These are phyloP conservation scores for Rasamsonia emersonii DNA, from an alignment of 2,329 filamentous ascomycete genomes.

Conservation along the genomic window DNA sequence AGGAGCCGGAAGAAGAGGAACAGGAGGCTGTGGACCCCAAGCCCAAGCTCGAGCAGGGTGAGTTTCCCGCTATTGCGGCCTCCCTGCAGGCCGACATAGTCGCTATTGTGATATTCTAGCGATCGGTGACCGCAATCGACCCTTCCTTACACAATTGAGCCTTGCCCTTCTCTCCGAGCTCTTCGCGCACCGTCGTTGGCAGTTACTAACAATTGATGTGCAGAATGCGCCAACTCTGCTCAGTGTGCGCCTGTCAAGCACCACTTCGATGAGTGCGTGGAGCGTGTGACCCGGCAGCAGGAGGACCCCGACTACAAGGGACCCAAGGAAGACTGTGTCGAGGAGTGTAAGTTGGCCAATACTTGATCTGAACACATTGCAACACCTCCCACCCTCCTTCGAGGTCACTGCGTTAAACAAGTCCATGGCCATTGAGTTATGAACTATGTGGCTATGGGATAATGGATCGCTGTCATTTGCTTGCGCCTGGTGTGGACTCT, in stretches of 20 bases:
- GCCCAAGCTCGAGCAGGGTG: constrained; percentile 85
- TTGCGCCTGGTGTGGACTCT: too few relatives aligned
- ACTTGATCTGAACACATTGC: too few relatives aligned
- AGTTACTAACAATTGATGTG: not conserved
- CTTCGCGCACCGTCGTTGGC: too few relatives aligned
- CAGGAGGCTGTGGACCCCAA: constrained; percentile 79
- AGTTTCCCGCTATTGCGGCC: too few relatives aligned
- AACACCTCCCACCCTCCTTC: too few relatives aligned
- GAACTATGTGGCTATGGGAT: too few relatives aligned
- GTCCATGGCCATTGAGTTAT: too few relatives aligned
- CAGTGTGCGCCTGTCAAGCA: constrained; percentile 85
- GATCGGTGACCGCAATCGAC: not conserved
- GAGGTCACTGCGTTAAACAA: too few relatives aligned
- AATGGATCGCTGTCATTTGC: constrained; percentile 6
- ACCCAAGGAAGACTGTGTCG: constrained; percentile 88
- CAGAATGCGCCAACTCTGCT: constrained; percentile 84
- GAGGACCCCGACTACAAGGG: constrained; percentile 64
- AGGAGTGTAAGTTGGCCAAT: constrained; percentile 99
- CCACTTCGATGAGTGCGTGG: constrained; percentile 96
- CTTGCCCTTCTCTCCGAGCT: too few relatives aligned
- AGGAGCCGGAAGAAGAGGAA: constrained; percentile 74
- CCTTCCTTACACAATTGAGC: too few relatives aligned
- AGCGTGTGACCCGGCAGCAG: constrained; percentile 67
- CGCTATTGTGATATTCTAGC: not conserved
- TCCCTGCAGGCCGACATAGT: not conserved